Conservation (phyloP, 805 yeast genomes). For the Vanderwaltozyma polyspora region DNA sequence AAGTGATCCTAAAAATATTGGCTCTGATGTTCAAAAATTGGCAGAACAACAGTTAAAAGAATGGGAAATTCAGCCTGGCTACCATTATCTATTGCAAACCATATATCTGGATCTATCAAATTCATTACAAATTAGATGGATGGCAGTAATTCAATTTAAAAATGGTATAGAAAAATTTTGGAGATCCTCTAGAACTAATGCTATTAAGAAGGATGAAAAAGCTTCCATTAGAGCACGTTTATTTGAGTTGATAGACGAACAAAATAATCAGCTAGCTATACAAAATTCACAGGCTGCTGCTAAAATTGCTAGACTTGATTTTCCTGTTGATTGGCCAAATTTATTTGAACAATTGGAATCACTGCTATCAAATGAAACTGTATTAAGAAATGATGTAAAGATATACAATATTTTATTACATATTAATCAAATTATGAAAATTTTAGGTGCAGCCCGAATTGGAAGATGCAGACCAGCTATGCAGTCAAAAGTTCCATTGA, state of each 20-base stretch:
- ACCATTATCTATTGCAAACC: constrained; percentile 44
- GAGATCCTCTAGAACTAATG: constrained; percentile 54
- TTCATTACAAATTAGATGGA: constrained; percentile 67
- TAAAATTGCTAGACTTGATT: constrained; percentile 69
- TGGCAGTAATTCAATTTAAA: constrained; percentile 77
- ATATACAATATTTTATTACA: constrained; percentile 55
- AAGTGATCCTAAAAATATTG: constrained; percentile 38
- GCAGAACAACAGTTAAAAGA: constrained; percentile 61
- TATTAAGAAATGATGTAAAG: constrained; percentile 37
- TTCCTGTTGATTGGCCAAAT: constrained; percentile 78
- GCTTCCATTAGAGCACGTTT: constrained; percentile 44
- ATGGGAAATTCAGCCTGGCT: constrained; percentile 61
- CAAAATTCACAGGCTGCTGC: constrained; percentile 83
- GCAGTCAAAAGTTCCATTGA: constrained; percentile 56
- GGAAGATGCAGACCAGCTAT: constrained; percentile 74
- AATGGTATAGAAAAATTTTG: constrained; percentile 80
- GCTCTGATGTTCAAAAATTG: constrained; percentile 35
- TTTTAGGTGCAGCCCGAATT: constrained; percentile 61
- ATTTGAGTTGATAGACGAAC: constrained; percentile 52
- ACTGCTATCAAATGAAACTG: constrained; percentile 31
- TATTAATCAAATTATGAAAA: constrained; percentile 68
- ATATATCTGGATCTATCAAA: constrained; percentile 49
- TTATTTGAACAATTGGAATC: constrained; percentile 55
- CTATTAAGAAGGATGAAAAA: constrained; percentile 60
- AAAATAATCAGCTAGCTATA: constrained; percentile 59